phyloP scores from a whole-genome alignment of 2,329 filamentous ascomycete genomes.

The Magnaporthiopsis poae region DNA sequence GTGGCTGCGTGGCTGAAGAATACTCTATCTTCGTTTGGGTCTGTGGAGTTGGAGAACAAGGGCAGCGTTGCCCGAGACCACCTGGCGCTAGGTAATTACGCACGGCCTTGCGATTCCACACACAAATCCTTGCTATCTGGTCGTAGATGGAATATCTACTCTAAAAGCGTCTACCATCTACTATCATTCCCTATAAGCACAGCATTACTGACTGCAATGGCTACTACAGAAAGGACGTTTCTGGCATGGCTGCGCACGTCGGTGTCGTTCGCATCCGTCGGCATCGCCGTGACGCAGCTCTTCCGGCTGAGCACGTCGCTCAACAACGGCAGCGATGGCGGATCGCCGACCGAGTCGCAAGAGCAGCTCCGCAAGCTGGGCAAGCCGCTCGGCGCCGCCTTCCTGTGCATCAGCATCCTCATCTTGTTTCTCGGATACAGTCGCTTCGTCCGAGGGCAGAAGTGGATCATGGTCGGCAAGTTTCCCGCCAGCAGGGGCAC shows the following conservation, averaged over 20 bases:
- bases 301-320: conserved; percentile 70
- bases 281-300: conserved; percentile 73
- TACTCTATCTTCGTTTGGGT: conserved; percentile 38
- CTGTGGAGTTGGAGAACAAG: conserved; percentile 74
- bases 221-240: conserved; percentile 43
- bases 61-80: conserved; percentile 76
- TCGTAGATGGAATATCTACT: not conserved
- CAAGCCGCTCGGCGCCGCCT: conserved; percentile 66
- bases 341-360: conserved; percentile 14
- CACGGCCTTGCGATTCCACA: not conserved
- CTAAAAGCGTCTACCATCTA: too few relatives aligned
- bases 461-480: conserved; percentile 71
- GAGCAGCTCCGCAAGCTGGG: conserved; percentile 49
- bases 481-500: conserved; percentile 71
- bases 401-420: conserved; percentile 65
- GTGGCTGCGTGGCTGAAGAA: conserved; percentile 34
- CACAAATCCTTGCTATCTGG: not conserved
- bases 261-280: conserved; percentile 70
- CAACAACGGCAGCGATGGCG: conserved; percentile 21
- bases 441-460: conserved; percentile 66
- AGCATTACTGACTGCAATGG: not conserved
- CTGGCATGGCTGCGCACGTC: conserved; percentile 78
- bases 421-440: conserved; percentile 69
- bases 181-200: not conserved
- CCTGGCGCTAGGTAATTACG: conserved; percentile 57